These are phyloP conservation scores for Aotearoamyces nothofagi DNA, from an alignment of 2,329 filamentous ascomycete genomes.

Conservation along the genomic window DNA sequence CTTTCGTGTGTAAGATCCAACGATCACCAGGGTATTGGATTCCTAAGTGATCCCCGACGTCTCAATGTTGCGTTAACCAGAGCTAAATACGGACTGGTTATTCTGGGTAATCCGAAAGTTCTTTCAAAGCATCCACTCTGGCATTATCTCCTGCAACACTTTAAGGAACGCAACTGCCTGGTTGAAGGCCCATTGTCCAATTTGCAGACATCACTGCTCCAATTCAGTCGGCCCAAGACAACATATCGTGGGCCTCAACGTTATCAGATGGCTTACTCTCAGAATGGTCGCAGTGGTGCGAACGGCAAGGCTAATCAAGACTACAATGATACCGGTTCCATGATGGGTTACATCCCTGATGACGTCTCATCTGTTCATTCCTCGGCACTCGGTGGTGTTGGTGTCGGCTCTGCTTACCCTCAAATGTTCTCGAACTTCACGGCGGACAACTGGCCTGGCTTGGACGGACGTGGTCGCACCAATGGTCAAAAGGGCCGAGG, in stretches of 20 bases:
- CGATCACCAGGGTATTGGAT: conserved; percentile 97
- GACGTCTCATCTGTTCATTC: conserved; percentile 95
- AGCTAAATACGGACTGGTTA: conserved; percentile 92
- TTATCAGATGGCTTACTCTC: conserved; percentile 63
- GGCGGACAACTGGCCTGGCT: conserved; percentile 69
- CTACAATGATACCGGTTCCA: conserved; percentile 58
- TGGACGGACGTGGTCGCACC: conserved; percentile 50
- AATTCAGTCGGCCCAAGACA: conserved; percentile 89
- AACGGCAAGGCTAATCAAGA: conserved; percentile 19
- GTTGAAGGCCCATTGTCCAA: conserved; percentile 93
- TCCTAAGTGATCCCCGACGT: conserved; percentile 92
- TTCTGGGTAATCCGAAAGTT: conserved; percentile 94
- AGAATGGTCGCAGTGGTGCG: conserved; percentile 17
- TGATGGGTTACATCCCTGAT: conserved; percentile 90
- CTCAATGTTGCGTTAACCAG: conserved; percentile 94
- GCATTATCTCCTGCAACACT: conserved; percentile 90
- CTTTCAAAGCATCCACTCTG: conserved; percentile 94
- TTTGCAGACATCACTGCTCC: conserved; percentile 84
- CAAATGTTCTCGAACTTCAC: conserved; percentile 93
- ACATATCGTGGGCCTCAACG: conserved; percentile 80
- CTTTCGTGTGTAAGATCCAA: conserved; percentile 96
- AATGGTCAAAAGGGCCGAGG: conserved; percentile 51
- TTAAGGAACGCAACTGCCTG: conserved; percentile 91
- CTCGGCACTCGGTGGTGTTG: conserved; percentile 73
- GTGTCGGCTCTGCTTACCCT: conserved; percentile 68